These are phyloP conservation scores for Cordyceps tenuipes DNA, from an alignment of 2,329 filamentous ascomycete genomes.

Conservation along the genomic window DNA sequence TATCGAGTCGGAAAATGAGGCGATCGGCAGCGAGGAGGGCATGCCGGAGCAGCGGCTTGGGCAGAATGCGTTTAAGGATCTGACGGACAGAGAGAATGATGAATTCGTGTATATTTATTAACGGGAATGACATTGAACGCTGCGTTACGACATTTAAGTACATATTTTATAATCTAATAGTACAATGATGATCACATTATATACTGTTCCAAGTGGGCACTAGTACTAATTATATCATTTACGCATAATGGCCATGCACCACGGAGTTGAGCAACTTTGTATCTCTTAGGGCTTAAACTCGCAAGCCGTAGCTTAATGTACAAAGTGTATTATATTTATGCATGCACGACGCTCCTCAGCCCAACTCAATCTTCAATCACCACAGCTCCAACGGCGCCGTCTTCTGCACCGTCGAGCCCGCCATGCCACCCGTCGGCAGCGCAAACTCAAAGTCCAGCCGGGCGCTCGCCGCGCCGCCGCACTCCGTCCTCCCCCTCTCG, in stretches of 20 bases:
- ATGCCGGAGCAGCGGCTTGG: conserved; percentile 26
- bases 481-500: neutral
- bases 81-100: conserved; percentile 59
- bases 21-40: conserved; percentile 22
- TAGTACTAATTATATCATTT: no score
- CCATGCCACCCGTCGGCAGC: conserved; percentile 15
- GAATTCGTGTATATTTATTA: conserved; percentile 59
- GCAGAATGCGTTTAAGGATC: conserved; percentile 46
- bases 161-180: neutral
- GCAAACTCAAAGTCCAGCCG: conserved; percentile 11
- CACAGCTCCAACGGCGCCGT: neutral
- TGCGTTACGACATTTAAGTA: neutral
- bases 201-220: no score
- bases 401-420: conserved; percentile 15
- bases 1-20: conserved; percentile 10
- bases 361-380: no score
- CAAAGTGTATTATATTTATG: no score
- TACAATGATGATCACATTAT: neutral
- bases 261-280: no score
- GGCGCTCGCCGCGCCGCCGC: neutral
- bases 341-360: no score
- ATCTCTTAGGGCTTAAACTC: no score
- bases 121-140: neutral
- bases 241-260: no score
- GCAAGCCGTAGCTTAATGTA: no score